Evolutionary conservation across 1,284 basidiomycete species (phyloP), one percentile per base, ranked within the genome.

Genomic region (Cutaneotrichosporon sp.): DNA sequence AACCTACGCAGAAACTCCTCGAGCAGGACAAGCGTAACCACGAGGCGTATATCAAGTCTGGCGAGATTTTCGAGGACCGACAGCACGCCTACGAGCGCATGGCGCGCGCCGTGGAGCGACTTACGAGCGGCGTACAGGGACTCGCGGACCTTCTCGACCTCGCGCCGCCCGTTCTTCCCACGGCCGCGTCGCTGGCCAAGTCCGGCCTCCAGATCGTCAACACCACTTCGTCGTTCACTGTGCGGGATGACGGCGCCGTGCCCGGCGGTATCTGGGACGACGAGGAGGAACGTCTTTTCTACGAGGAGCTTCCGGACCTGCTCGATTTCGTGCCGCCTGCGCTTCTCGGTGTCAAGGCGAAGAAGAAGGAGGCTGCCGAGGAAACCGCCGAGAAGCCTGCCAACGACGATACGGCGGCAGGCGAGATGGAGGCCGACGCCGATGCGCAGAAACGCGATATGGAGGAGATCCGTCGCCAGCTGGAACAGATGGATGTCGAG

Each of bases 11-110:
- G 88, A 85, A 87, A 55, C 79, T 99, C 39, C 90, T 97, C 83
- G 91, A 97, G 59, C 92, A 97, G 76, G 96, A 98, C 70, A 84
- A 86, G 61, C 83, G 87, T 47, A 98, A 98, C 64, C 93, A 97
- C 67, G 94, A 98, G 77, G 96, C 94, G 53, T 98, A 98, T 72
- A 97, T 98, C 66, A 88, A 90, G 36, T 97, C 91, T 1, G 94
- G 94, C 21, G 93, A 98, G 76, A 97, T 99, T 61, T 98, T 99
- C 64, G 96, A 99, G 70, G 96, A 99, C 74, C 84, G 96, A 17
- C 92, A 97, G 71, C 92, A 98, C 73, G 89, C 87, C 13, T 98
- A 97, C 71, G 96, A 99, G 77, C 93, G 91, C 76, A 93, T 97
- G 87, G 90, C 91, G 13, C 92, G 90, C 72, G 83, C 84, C 34